A percentile compares a stretch with the other conserved stretches of the same genome.
These are phyloP conservation scores for Spathaspora girioi DNA, from an alignment of 805 yeast species.

Conservation along the genomic window DNA sequence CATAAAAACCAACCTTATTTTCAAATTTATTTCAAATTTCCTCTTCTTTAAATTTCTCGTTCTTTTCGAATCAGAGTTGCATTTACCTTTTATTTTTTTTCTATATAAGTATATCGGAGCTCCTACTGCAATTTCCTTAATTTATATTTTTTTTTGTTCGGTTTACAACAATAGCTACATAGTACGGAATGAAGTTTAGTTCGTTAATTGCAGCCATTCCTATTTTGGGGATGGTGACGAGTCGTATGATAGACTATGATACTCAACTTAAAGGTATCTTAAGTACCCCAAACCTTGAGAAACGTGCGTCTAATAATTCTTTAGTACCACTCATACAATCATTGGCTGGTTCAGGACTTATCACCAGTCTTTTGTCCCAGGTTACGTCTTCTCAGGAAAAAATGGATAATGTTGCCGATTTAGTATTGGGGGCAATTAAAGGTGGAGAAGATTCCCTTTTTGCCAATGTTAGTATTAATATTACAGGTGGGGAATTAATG, in stretches of 20 bases:
- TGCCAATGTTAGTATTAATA: conserved; percentile 13
- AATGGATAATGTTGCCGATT: conserved; percentile 24
- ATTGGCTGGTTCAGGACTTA: conserved; percentile 1
- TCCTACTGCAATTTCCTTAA: background rate
- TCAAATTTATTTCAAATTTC: no score
- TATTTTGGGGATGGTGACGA: background rate
- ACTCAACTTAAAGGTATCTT: background rate
- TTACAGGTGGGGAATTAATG: conserved; percentile 22
- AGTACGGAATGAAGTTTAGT: background rate
- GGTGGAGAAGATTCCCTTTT: conserved; percentile 5
- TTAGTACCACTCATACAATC: background rate
- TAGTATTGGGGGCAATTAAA: conserved; percentile 1
- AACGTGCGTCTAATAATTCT: background rate
- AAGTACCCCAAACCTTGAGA: background rate
- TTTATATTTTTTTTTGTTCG: background rate
- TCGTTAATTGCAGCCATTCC: background rate
- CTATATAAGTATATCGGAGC: no score
- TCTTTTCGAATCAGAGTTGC: no score
- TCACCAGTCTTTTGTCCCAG: conserved; percentile 20
- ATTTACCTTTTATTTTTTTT: no score
- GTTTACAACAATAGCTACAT: background rate
- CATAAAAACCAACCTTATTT: no score
- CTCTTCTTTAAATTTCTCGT: no score
- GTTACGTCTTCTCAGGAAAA: conserved; percentile 28
- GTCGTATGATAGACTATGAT: background rate